Conservation (phyloP, 2,329 filamentous ascomycete genomes). For the Fusarium acutatum region DNA sequence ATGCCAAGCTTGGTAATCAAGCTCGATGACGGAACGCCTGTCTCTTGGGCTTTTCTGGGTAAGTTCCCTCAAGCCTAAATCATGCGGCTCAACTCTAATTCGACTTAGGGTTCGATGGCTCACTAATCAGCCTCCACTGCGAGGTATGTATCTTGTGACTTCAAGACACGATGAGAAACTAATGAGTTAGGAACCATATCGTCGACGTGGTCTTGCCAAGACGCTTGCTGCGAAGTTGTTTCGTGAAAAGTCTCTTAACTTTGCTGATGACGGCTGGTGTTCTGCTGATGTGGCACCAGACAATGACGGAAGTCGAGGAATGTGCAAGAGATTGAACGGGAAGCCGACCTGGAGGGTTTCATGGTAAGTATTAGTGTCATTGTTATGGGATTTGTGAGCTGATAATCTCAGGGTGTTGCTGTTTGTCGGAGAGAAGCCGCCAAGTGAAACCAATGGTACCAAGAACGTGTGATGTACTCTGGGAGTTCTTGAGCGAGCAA, state of each 20-base stretch:
- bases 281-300: slow-evolving; percentile 70
- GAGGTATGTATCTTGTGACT: slow-evolving; percentile 50
- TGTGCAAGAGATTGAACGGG: slow-evolving; percentile 70
- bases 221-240: slow-evolving; percentile 67
- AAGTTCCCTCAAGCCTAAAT: neutral
- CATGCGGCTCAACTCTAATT: neutral
- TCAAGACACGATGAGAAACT: neutral
- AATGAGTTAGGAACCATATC: slow-evolving; percentile 56
- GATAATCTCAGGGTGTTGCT: slow-evolving; percentile 32
- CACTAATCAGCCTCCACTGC: slow-evolving; percentile 68
- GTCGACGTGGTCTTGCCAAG: slow-evolving; percentile 71
- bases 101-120: slow-evolving; percentile 63
- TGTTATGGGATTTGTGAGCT: neutral
- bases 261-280: slow-evolving; percentile 60
- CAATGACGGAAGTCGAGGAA: slow-evolving; percentile 67
- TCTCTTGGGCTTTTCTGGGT: slow-evolving; percentile 73
- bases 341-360: slow-evolving; percentile 63
- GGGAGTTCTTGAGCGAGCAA: neutral
- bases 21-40: slow-evolving; percentile 54
- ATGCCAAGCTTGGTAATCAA: slow-evolving; percentile 60
- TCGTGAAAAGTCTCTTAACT: slow-evolving; percentile 56
- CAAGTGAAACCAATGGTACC: slow-evolving; percentile 1
- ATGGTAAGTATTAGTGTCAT: slow-evolving; percentile 58
- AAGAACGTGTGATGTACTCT: neutral
- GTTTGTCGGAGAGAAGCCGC: slow-evolving; percentile 12